Evolutionary conservation across 441 rosid genomes (phyloP).

Genomic region (Arabidopsis lyrata): DNA sequence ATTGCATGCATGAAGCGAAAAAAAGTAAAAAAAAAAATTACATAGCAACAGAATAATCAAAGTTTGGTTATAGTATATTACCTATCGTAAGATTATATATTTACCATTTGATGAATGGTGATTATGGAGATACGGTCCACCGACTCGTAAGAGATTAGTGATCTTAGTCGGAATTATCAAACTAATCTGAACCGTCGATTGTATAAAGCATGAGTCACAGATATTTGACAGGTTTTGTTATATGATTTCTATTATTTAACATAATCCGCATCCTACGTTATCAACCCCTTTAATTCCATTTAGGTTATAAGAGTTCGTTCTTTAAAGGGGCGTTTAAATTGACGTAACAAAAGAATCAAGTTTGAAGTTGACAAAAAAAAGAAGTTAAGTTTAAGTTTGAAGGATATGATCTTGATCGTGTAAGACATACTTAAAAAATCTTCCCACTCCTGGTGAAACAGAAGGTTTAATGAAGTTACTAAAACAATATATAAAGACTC

Average conservation of each 20-base stretch:
- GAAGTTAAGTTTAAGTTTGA: background rate
- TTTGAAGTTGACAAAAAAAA: background rate
- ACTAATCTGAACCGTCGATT: background rate
- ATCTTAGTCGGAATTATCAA: background rate
- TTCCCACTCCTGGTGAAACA: background rate
- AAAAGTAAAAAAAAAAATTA: background rate
- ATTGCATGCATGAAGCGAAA: background rate
- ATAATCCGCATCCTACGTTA: conserved; percentile 13
- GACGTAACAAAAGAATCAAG: background rate
- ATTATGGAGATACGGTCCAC: conserved; percentile 11
- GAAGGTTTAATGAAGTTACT: background rate
- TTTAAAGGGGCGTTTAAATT: conserved; percentile 3
- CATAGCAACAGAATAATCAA: background rate
- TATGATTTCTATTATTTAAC: background rate
- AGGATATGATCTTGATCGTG: background rate
- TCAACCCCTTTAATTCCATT: background rate
- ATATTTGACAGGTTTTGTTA: conserved; percentile 10
- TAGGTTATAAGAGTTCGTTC: background rate
- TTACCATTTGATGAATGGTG: background rate
- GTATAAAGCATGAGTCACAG: background rate
- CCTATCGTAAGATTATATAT: background rate
- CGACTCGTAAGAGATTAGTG: background rate
- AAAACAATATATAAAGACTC: background rate
- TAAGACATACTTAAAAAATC: background rate
- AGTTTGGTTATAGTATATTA: background rate